A percentile compares a stretch with the other conserved stretches of the same genome.
These are phyloP conservation scores for Hypericum perforatum DNA, from an alignment of 345 rosid species.

Conservation along the genomic window DNA sequence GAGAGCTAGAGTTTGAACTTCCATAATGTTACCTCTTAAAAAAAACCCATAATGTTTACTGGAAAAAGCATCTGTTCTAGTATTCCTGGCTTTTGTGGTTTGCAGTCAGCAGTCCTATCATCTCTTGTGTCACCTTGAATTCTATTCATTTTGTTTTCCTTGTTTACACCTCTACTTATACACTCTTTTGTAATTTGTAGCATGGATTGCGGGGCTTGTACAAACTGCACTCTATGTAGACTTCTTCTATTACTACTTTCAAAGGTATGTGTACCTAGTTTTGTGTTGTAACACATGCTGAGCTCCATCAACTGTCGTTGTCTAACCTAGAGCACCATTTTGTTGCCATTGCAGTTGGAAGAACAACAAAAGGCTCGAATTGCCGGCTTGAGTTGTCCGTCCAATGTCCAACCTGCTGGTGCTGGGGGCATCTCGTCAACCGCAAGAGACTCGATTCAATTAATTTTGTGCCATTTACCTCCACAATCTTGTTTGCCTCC, in stretches of 20 bases:
- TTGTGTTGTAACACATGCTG: neutral
- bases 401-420: no score
- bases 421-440: no score
- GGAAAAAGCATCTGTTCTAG: no score
- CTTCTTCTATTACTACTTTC: slow-evolving; percentile 72
- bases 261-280: slow-evolving; percentile 33
- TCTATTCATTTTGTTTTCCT: neutral
- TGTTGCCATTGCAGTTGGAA: slow-evolving; percentile 48
- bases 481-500: no score
- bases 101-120: no score
- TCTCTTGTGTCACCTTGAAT: neutral
- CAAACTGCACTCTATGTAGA: slow-evolving; percentile 71
- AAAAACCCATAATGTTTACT: no score
- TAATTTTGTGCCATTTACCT: no score
- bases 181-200: slow-evolving; percentile 24
- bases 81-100: no score
- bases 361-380: slow-evolving; percentile 74
- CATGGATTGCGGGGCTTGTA: slow-evolving; percentile 71
- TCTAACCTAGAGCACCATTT: neutral
- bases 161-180: no score
- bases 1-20: no score
- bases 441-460: no score
- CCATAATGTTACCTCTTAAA: no score
- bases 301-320: neutral
- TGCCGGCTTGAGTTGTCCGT: slow-evolving; percentile 44